Percentiles rank a stretch among this genome's conserved stretches.
phyloP scores from a whole-genome alignment of 2,329 filamentous ascomycete genomes.

The Cryphonectria parasitica region DNA sequence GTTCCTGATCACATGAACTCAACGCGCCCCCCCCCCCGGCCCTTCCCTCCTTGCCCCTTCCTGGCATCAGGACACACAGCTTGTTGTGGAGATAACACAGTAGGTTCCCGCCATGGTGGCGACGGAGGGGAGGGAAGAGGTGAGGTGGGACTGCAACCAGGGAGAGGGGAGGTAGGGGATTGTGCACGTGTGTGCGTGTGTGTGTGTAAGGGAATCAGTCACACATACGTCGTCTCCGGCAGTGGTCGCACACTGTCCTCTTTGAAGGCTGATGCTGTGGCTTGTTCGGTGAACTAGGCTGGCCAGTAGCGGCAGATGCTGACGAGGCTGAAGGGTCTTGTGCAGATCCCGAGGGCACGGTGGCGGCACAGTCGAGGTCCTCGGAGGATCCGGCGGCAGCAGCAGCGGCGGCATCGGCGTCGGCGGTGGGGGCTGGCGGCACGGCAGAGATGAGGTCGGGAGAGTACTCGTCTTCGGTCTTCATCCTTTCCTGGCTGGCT shows the following conservation, averaged over 20 bases:
- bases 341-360: conserved; percentile 15
- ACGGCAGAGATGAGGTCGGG: conserved; percentile 25
- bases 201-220: conserved; percentile 18
- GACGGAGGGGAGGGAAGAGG: neutral
- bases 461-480: conserved; percentile 31
- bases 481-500: conserved; percentile 23
- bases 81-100: neutral
- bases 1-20: too few relatives aligned
- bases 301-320: conserved; percentile 9
- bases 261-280: conserved; percentile 30
- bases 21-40: too few relatives aligned
- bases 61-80: conserved; percentile 24
- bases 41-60: conserved; percentile 1
- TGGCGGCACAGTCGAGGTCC: conserved; percentile 7
- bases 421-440: conserved; percentile 22
- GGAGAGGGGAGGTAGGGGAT: too few relatives aligned
- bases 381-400: conserved; percentile 16
- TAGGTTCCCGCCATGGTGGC: too few relatives aligned
- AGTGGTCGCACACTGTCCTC: conserved; percentile 51
- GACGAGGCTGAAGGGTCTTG: neutral
- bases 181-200: neutral
- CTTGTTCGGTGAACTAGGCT: conserved; percentile 21
- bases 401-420: conserved; percentile 15
- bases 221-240: conserved; percentile 46
- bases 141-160: too few relatives aligned